phyloP scores from a whole-genome alignment of 352 stramenopile species.

The Phytophthora pistaciae region DNA sequence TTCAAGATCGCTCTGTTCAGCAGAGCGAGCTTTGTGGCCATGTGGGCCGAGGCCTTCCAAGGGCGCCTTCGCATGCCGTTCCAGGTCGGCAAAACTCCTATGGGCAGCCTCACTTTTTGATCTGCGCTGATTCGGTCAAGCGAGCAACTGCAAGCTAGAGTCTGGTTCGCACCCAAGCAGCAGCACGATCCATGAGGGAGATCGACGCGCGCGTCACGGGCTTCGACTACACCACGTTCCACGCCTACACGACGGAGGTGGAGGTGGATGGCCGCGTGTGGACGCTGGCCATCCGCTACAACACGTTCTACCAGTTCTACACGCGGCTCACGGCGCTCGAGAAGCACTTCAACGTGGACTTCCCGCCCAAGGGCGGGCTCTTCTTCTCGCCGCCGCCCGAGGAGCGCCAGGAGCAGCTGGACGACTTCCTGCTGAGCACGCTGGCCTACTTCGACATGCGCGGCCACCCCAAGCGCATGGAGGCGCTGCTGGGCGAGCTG shows the following conservation, averaged over 20 bases:
- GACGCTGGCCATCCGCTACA: constrained; percentile 70
- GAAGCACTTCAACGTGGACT: constrained; percentile 61
- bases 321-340: constrained; percentile 52
- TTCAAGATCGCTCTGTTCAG: constrained; percentile 25
- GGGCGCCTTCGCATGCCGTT: neutral
- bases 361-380: constrained; percentile 68
- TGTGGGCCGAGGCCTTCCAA: constrained; percentile 11
- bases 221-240: constrained; percentile 48
- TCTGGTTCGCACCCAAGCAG: constrained; percentile 1
- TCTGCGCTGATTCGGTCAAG: constrained; percentile 8
- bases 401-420: constrained; percentile 65
- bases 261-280: constrained; percentile 49
- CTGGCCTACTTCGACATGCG: constrained; percentile 64
- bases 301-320: constrained; percentile 72
- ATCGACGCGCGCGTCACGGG: constrained; percentile 55
- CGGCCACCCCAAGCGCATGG: constrained; percentile 47
- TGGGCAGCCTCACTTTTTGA: constrained; percentile 26
- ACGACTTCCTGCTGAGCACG: constrained; percentile 68
- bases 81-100: neutral
- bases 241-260: constrained; percentile 64
- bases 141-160: neutral
- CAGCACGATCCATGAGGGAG: constrained; percentile 24
- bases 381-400: constrained; percentile 69
- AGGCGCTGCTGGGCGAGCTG: constrained; percentile 59
- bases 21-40: constrained; percentile 2